phyloP scores from a whole-genome alignment of 108 stramenopile species.

The Cyclotella kingstonii region DNA sequence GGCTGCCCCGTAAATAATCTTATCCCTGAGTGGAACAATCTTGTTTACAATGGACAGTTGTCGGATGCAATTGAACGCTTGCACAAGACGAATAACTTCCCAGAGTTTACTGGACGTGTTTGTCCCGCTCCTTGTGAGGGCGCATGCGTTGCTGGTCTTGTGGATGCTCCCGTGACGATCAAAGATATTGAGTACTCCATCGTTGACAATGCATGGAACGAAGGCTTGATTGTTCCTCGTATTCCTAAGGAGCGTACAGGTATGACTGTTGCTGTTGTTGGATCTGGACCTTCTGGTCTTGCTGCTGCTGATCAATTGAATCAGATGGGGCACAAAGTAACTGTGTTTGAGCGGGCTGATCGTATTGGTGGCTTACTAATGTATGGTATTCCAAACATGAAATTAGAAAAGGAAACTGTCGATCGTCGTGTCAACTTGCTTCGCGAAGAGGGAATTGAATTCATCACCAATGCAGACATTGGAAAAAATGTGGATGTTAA shows the following conservation, averaged over 20 bases:
- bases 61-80: slow-evolving; percentile 91
- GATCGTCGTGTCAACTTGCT: slow-evolving; percentile 92
- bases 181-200: slow-evolving; percentile 98
- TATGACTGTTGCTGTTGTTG: slow-evolving; percentile 94
- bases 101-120: slow-evolving; percentile 97
- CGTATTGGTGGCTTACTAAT: slow-evolving; percentile 94
- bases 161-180: slow-evolving; percentile 94
- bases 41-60: slow-evolving; percentile 95
- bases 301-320: slow-evolving; percentile 94
- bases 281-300: slow-evolving; percentile 91
- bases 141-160: slow-evolving; percentile 94
- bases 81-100: slow-evolving; percentile 98
- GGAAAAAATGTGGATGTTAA: slow-evolving; percentile 92
- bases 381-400: slow-evolving; percentile 99
- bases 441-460: slow-evolving; percentile 95
- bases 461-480: slow-evolving; percentile 91
- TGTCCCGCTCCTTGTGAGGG: slow-evolving; percentile 98
- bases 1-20: slow-evolving; percentile 97
- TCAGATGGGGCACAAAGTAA: slow-evolving; percentile 97
- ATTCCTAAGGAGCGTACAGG: slow-evolving; percentile 89
- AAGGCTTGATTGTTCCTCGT: slow-evolving; percentile 90
- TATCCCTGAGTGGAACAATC: slow-evolving; percentile 98
- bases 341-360: slow-evolving; percentile 94
- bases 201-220: slow-evolving; percentile 93
- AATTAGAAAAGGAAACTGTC: slow-evolving; percentile 96